Base-by-base conservation (phyloP, 2,329 filamentous ascomycete genomes). In the Fusarium begoniae region DNA sequence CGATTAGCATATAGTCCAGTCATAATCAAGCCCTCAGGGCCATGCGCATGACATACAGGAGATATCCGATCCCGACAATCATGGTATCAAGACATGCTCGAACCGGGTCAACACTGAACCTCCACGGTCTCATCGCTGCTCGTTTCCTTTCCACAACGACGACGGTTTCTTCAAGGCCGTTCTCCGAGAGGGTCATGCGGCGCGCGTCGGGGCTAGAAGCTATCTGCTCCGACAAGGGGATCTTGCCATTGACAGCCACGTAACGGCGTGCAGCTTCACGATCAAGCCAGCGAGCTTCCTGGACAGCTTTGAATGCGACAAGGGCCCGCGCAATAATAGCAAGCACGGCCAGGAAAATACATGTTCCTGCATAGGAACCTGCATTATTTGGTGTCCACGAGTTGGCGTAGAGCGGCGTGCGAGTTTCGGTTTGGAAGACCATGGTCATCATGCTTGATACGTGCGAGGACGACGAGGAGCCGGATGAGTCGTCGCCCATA, bases 271-370 rank as follows among this genome's bases (percentile, higher is more conserved):
- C 88, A 78, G 94, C 85, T 77, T 95, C 94, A 37, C 84, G 84
- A 80, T 93, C 90, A 53, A 92, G 83, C 92, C 94, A 97, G 50
- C 86, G 84, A 74, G 85, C 80, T 82, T 88, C 89, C 81, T 84
- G 88, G 82, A 85, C 90, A 84, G 84, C 90, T 80, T 94, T 94
- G 77, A 89, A 85, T 6, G 95, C 95, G 57, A 96, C 84, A 22
- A 98, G 86, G 26, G 86, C 84, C 59, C 95, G 93, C 79, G 92
- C 91, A 64, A 92, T 79, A 69, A 91, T 86, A 69, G 91, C 91
- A 58, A 98, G 90, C 50, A 93, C 77, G 80, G 98, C 91, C 67
- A 98, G 88, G 84, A 98, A 98, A 81, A 98, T 93, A 85, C 96
- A 97, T 35, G 94, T 97, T 63, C 91, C 96, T 4, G 94, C 94